Conservation (phyloP, 2,329 filamentous ascomycete species). For the Cytospora schulzeri region DNA sequence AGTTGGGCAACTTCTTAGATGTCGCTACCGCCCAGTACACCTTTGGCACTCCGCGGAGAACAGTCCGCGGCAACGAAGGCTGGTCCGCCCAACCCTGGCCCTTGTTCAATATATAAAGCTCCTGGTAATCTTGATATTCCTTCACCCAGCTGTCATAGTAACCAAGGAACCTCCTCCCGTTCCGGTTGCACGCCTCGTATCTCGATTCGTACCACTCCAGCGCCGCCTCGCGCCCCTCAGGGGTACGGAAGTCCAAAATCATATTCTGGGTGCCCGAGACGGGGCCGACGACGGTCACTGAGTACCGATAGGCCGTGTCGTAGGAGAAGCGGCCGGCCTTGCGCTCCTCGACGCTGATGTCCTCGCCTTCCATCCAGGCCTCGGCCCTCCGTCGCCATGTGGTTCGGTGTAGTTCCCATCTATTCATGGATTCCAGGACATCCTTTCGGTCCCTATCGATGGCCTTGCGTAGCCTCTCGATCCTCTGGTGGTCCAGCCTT, state of each 20-base stretch:
- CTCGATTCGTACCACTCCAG: background rate
- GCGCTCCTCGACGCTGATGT: background rate
- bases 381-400: background rate
- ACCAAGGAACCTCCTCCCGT: no score
- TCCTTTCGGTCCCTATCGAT: background rate
- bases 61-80: background rate
- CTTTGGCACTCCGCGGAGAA: background rate
- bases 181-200: background rate
- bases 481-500: background rate
- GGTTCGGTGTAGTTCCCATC: background rate
- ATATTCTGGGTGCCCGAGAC: no score
- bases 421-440: background rate
- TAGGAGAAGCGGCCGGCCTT: background rate
- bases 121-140: background rate
- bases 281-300: background rate
- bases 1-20: background rate
- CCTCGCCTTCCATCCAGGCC: background rate
- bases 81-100: background rate
- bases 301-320: background rate
- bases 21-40: background rate
- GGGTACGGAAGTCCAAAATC: slow-evolving; percentile 16
- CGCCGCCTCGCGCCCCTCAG: slow-evolving; percentile 3
- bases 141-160: background rate
- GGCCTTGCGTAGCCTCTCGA: background rate
- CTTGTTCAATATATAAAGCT: background rate